phyloP scores from a whole-genome alignment of 495 filamentous ascomycete genomes.

The Lasiosphaeria miniovina region DNA sequence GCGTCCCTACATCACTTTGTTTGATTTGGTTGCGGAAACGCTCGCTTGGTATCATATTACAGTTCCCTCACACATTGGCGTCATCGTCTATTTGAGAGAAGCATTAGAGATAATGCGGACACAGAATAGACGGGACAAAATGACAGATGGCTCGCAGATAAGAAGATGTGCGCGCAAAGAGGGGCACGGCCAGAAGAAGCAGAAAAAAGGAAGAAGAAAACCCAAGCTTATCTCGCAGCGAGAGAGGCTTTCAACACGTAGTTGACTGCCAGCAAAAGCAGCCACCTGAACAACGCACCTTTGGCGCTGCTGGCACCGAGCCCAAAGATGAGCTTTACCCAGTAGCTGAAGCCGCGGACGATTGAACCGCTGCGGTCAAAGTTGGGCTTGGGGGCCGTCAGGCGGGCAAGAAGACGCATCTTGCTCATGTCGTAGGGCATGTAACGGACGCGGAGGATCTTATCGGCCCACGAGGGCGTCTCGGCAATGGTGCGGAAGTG shows the following conservation, averaged over 20 bases:
- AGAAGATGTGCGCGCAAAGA: not conserved
- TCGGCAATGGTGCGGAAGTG: conserved; percentile 72
- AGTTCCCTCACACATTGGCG: no score
- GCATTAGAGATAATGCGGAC: no score
- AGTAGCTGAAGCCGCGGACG: conserved; percentile 48
- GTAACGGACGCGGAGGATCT: conserved; percentile 71
- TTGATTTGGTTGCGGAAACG: no score
- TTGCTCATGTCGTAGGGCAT: conserved; percentile 62
- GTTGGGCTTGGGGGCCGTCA: conserved; percentile 62
- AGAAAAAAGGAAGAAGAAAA: not conserved
- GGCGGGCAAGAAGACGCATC: conserved; percentile 53
- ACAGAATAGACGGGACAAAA: no score
- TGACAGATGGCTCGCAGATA: not conserved
- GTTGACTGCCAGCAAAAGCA: conserved; percentile 31
- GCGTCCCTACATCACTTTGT: no score
- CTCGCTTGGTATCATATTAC: no score
- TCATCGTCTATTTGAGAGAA: no score
- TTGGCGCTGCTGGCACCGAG: conserved; percentile 45
- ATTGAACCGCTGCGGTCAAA: conserved; percentile 77
- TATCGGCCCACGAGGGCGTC: conserved; percentile 80
- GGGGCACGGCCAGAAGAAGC: not conserved
- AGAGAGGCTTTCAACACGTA: conserved; percentile 1
- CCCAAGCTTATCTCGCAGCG: conserved; percentile 1
- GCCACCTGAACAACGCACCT: conserved; percentile 50
- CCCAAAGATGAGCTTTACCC: conserved; percentile 42